Conservation (phyloP, 2,329 filamentous ascomycete genomes). For the Pseudogymnoascus sp. region DNA sequence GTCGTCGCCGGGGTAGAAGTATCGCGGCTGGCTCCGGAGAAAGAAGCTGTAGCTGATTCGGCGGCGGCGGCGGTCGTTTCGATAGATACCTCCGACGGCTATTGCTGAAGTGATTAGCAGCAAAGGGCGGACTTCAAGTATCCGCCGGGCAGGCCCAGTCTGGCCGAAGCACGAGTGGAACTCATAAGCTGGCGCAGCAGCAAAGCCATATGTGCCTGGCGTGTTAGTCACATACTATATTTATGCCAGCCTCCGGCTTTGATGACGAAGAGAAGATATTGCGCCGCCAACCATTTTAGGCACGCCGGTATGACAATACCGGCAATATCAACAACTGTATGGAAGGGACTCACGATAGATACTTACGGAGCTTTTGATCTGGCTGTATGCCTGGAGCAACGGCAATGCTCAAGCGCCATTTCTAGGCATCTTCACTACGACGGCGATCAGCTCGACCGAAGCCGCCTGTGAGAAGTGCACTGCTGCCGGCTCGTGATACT, state of each 20-base stretch:
- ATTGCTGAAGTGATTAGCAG: neutral
- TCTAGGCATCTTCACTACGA: neutral
- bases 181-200: neutral
- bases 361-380: neutral
- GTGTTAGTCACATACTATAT: conserved; percentile 4
- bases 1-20: neutral
- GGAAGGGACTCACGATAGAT: conserved; percentile 1
- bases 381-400: neutral
- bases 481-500: neutral
- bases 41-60: neutral
- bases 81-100: neutral
- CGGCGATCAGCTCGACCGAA: neutral
- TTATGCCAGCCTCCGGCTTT: neutral
- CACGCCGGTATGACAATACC: neutral
- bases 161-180: neutral
- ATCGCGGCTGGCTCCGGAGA: neutral
- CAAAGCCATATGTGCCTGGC: neutral
- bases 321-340: neutral
- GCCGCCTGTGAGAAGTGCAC: neutral
- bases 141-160: neutral
- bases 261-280: neutral
- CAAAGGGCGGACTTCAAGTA: neutral
- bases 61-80: neutral
- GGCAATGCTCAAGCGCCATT: neutral
- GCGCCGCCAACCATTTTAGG: neutral